These are phyloP conservation scores for Globisporangium carolinianum DNA, from an alignment of 352 stramenopile species.

Conservation along the genomic window DNA sequence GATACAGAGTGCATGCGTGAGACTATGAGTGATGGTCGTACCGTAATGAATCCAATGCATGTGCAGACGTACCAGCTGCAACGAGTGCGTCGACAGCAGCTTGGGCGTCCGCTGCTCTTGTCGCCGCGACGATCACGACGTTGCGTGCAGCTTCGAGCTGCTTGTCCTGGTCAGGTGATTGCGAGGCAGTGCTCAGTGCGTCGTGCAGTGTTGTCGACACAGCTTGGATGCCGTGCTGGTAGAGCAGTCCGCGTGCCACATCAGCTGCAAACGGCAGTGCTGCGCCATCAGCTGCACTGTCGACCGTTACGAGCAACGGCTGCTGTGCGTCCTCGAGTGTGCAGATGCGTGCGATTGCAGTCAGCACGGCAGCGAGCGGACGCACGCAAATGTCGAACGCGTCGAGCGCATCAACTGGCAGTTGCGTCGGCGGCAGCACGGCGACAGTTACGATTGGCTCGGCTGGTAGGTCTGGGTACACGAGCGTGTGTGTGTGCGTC, in stretches of 20 bases:
- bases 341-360: constrained; percentile 2
- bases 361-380: constrained; percentile 10
- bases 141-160: background rate
- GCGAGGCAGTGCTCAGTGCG: background rate
- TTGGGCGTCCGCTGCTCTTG: constrained; percentile 10
- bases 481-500: background rate
- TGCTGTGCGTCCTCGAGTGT: background rate
- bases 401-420: background rate
- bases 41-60: background rate
- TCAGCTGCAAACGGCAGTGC: background rate
- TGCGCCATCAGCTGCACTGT: background rate
- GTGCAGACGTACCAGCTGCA: constrained; percentile 18
- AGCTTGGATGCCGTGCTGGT: constrained; percentile 25
- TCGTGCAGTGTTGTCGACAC: constrained; percentile 9
- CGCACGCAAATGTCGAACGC: constrained; percentile 12
- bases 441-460: constrained; percentile 8
- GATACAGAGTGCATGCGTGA: background rate
- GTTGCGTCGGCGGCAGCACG: constrained; percentile 4
- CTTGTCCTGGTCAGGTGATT: background rate
- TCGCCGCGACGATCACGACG: constrained; percentile 22
- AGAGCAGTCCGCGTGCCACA: constrained; percentile 19
- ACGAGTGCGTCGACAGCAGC: constrained; percentile 11
- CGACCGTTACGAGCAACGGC: background rate
- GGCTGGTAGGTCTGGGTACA: constrained; percentile 2
- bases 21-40: background rate